Conservation (phyloP, 768 basidiomycete species). For the Suillus placidus region DNA sequence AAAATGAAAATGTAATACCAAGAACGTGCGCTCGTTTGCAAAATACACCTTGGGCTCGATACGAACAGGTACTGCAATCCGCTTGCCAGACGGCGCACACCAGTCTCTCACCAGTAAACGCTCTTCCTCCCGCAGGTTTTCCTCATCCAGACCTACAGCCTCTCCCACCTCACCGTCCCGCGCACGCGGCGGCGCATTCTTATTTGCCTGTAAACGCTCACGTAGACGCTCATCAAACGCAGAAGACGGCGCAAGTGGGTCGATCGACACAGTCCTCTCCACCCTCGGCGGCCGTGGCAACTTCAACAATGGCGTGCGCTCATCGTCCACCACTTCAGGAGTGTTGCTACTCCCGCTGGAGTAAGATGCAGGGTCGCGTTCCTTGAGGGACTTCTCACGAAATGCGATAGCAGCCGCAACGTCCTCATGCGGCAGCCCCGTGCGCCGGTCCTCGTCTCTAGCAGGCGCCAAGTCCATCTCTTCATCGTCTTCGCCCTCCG, state of each 20-base stretch:
- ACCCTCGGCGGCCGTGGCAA: slow-evolving; percentile 24
- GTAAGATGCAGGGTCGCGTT: slow-evolving; percentile 23
- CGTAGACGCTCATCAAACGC: slow-evolving; percentile 84
- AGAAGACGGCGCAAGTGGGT: slow-evolving; percentile 83
- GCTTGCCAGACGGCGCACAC: slow-evolving; percentile 83
- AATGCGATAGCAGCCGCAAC: slow-evolving; percentile 86
- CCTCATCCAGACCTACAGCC: slow-evolving; percentile 40
- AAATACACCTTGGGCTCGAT: slow-evolving; percentile 99
- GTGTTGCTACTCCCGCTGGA: slow-evolving; percentile 13
- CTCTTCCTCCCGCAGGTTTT: slow-evolving; percentile 45
- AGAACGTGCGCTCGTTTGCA: slow-evolving; percentile 91
- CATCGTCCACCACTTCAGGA: slow-evolving; percentile 30
- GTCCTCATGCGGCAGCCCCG: slow-evolving; percentile 71
- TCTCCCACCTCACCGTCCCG: slow-evolving; percentile 27
- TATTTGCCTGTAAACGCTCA: slow-evolving; percentile 54
- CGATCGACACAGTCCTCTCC: slow-evolving; percentile 60
- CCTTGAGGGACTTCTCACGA: slow-evolving; percentile 80
- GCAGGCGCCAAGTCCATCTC: slow-evolving; percentile 67
- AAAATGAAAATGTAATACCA: slow-evolving; percentile 63
- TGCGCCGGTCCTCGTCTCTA: slow-evolving; percentile 79
- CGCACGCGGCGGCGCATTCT: slow-evolving; percentile 20
- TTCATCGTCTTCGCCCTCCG: slow-evolving; percentile 94
- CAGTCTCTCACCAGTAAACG: slow-evolving; percentile 67
- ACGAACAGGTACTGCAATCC: slow-evolving; percentile 91
- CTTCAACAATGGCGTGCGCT: slow-evolving; percentile 42